Base-by-base conservation (phyloP, 2,329 filamentous ascomycete genomes). In the Amphichorda felina region DNA sequence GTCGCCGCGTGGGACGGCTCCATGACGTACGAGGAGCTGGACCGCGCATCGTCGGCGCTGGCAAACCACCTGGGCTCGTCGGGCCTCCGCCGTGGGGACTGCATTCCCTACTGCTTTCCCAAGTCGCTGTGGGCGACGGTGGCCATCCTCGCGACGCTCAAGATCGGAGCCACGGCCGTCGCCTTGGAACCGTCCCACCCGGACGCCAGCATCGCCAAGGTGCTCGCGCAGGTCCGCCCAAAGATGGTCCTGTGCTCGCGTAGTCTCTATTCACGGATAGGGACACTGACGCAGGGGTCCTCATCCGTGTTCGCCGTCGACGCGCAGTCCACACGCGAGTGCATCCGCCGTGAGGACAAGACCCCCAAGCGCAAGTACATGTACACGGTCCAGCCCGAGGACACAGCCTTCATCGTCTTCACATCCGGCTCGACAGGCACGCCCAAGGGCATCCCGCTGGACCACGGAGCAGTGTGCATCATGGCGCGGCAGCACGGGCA, bases 101-200 rank as follows among this genome's bases (percentile, higher is more conserved):
- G 50, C 6, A 42, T 53, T 15, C 47, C 49, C 4, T 38, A 53
- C 2, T 45, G 27, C 28, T n/a, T 36, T 16, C 13, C 21, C 4
- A 36, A 36, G 29, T 36, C 35, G 13, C 21, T 10, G 21, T 34
- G 16, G 6, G 27, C 14, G 3, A 7, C 16, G 21, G 7, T 37
- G 11, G 65, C 45, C 11, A 50, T 55, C 35, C 33, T 55, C 1
- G 51, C 44, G 0, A 40, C 51, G 5, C 43, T 53, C 27, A 50
- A 50, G 32, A 38, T 48, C 0, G 54, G 54, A 7, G 52, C 44
- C 4, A 49, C 45, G 0, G 49, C 52, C 22, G 48, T 50, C 1
- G 47, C 49, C 14, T 38, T 57, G 10, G 54, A 56, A 32, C 38
- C 42, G 2, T 32, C 40, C 2, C 36, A 43, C 19, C 45, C 44